Conservation (phyloP, 192 early-diverging fungal genomes). For the Coemansia sp. region DNA sequence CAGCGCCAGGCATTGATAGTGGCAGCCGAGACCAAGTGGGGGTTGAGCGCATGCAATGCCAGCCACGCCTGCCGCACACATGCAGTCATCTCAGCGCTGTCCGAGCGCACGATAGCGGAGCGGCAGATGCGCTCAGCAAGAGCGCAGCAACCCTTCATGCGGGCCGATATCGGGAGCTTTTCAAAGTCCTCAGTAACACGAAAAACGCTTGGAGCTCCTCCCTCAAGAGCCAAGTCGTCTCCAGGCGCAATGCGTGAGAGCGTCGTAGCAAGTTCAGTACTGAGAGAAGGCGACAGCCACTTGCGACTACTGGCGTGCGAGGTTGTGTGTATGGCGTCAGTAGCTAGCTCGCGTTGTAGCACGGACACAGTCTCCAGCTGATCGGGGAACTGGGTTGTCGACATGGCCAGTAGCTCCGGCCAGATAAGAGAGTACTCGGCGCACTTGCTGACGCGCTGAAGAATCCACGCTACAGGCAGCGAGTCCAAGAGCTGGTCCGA, state of each 20-base stretch:
- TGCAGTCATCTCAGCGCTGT: conserved; percentile 23
- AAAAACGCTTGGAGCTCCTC: background rate
- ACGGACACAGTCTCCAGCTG: conserved; percentile 46
- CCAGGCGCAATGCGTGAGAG: background rate
- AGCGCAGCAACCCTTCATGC: conserved; percentile 32
- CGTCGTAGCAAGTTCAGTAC: background rate
- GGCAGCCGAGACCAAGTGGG: conserved; percentile 39
- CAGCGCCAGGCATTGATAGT: conserved; percentile 43
- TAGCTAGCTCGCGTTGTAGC: conserved; percentile 35
- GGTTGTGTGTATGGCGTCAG: background rate
- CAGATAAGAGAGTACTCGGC: conserved; percentile 41
- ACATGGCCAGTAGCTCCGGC: conserved; percentile 53
- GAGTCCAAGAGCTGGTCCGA: conserved; percentile 53
- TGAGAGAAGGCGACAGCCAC: background rate
- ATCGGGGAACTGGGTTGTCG: conserved; percentile 50
- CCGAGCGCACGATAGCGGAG: conserved; percentile 11
- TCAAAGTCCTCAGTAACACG: conserved; percentile 26
- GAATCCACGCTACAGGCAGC: conserved; percentile 45
- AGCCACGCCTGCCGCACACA: conserved; percentile 45
- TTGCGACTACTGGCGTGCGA: background rate
- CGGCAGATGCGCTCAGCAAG: conserved; percentile 33
- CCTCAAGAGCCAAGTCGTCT: background rate
- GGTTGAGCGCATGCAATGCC: conserved; percentile 31
- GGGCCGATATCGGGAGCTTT: conserved; percentile 26
- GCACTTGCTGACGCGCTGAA: conserved; percentile 25